Evolutionary conservation across 495 filamentous ascomycete genomes (phyloP).

Genomic region (Aspergillus bridgeri): DNA sequence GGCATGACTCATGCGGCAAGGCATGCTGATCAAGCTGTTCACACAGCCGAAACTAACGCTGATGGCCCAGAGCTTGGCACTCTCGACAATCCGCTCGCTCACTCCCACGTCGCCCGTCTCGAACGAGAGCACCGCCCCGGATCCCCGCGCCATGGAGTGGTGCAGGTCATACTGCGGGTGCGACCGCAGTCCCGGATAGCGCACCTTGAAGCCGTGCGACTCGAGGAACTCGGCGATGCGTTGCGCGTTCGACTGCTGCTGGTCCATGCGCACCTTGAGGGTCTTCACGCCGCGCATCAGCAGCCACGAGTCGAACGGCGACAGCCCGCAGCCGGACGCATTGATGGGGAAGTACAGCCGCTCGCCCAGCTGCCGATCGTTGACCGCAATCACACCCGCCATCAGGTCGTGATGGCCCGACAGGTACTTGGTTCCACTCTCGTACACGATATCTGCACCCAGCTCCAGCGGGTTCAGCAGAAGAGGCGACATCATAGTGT

Average conservation of each 20-base stretch:
- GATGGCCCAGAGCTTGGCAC: conserved; percentile 87
- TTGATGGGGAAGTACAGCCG: conserved; percentile 97
- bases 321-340: conserved; percentile 85
- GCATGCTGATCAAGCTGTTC: conserved; percentile 98
- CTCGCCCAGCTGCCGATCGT: conserved; percentile 74
- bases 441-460: conserved; percentile 94
- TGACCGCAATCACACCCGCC: conserved; percentile 92
- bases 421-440: conserved; percentile 95
- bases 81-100: conserved; percentile 91
- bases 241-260: conserved; percentile 90
- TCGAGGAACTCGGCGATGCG: conserved; percentile 91
- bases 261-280: conserved; percentile 95
- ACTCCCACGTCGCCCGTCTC: conserved; percentile 83
- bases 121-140: conserved; percentile 91
- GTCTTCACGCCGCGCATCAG: conserved; percentile 94
- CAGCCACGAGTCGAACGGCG: conserved; percentile 94
- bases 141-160: conserved; percentile 88
- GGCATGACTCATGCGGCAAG: conserved; percentile 98
- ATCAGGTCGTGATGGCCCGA: conserved; percentile 98
- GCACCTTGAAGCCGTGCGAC: conserved; percentile 84
- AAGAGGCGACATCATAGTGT: conserved; percentile 96
- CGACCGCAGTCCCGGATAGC: conserved; percentile 88
- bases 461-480: conserved; percentile 89
- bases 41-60: conserved; percentile 97
- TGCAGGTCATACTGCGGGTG: conserved; percentile 97